Base-by-base conservation (phyloP, 805 yeast genomes). In the Grigorovia transvaalensis region DNA sequence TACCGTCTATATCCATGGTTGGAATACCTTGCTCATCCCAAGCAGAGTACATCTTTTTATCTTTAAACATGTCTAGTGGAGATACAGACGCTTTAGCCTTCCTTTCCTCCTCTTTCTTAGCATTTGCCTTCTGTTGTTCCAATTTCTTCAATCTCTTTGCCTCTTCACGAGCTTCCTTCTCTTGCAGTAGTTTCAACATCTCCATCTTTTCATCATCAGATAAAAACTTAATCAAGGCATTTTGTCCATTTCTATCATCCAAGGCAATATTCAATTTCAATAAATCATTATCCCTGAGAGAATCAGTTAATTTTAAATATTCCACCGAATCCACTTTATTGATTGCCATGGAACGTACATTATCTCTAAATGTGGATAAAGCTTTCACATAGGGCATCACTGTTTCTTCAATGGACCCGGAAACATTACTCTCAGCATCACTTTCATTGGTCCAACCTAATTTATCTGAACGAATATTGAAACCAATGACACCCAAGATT, bases 1-100 rank as follows among this genome's bases (percentile, higher is more conserved):
- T 88, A 12, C 98, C 98, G 9, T 79, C 80, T 38, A 72, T 75
- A 57, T 83, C 87, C 63, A 80, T 82, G 0, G 81, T 75, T 18
- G 99, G 99, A 17, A 93, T 53, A 1, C 99, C 99, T 40, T 76
- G 69, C 27, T 77, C 90, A 64, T 93, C 97, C 86, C 91, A 93
- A 63, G 79, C 85, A 9, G 79, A 68, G 65, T 80, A 93, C 47
- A 60, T 55, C 52, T 76, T 78, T 5, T 63, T 69, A 51, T 78
- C 78, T 60, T 74, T 77, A 72, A 90, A 93, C 81, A 93, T 70
- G 27, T 85, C 90, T 43, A 64, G 54, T 1, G 98, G 96, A 9
- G 80, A 65, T 2, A 82, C 57, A 61, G 80, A 81, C 55, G 91
- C 85, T 69, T 84, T 87, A 50, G 74, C 85, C 47, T 74, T 60